Evolutionary conservation across 257 asterid genomes (phyloP).

Genomic region (Salvia splendens): DNA sequence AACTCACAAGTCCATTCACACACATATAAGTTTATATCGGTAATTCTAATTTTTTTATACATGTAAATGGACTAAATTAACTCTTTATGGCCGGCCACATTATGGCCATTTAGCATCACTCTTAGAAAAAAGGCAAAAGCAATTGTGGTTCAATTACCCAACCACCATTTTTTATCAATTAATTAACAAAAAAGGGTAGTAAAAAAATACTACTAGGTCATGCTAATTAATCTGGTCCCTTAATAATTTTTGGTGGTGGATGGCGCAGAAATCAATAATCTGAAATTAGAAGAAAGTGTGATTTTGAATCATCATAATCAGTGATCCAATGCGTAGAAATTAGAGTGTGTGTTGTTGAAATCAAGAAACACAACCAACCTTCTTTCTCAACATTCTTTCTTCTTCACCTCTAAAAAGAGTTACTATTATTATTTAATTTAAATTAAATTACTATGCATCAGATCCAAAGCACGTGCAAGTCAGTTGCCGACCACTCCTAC

Average conservation of each 20-base stretch:
- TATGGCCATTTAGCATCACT: no score
- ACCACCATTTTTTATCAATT: background rate
- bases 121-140: conserved; percentile 6
- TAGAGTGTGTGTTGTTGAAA: conserved; percentile 29
- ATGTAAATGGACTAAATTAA: no score
- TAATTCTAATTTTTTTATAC: no score
- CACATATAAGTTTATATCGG: no score
- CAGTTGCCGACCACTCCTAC: conserved; percentile 59
- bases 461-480: conserved; percentile 83
- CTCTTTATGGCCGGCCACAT: no score
- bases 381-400: conserved; percentile 26
- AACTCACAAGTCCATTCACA: no score
- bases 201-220: background rate
- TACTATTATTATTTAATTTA: background rate
- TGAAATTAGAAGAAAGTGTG: conserved; percentile 16
- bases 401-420: background rate
- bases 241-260: conserved; percentile 4
- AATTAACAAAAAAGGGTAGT: background rate
- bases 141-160: conserved; percentile 28
- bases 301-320: conserved; percentile 19
- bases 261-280: conserved; percentile 27
- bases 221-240: conserved; percentile 5
- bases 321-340: background rate
- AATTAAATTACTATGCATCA: conserved; percentile 46
- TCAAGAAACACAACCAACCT: conserved; percentile 31